Conservation (phyloP, 768 basidiomycete genomes). For the Calocybe indica region DNA sequence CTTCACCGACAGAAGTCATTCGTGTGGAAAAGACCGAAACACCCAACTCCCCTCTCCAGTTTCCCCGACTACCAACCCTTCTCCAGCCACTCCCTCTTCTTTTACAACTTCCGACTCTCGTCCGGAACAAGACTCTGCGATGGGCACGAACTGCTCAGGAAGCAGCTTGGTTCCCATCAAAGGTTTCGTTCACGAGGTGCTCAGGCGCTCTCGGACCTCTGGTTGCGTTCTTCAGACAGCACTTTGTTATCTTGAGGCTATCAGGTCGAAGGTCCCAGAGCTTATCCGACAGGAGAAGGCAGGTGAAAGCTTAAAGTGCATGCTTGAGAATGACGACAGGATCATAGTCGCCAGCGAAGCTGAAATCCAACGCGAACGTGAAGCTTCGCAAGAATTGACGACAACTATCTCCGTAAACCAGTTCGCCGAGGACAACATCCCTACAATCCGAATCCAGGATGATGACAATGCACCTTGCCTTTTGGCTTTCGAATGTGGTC, state of each 20-base stretch:
- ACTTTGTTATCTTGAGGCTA: conserved; percentile 80
- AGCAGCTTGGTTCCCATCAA: conserved; percentile 53
- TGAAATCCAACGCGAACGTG: conserved; percentile 34
- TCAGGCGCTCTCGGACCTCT: conserved; percentile 81
- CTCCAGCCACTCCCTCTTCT: conserved; percentile 21
- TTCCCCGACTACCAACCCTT: conserved; percentile 35
- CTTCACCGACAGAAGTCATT: conserved; percentile 8
- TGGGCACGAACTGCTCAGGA: conserved; percentile 16
- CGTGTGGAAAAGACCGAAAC: conserved; percentile 18
- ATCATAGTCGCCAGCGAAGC: conserved; percentile 38
- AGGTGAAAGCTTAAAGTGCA: conserved; percentile 33
- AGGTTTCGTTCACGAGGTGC: conserved; percentile 82
- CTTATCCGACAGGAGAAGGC: conserved; percentile 46
- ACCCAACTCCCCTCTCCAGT: conserved; percentile 47
- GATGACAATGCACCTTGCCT: background rate
- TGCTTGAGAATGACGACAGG: conserved; percentile 34
- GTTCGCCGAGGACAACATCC: conserved; percentile 22
- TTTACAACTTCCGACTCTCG: conserved; percentile 5
- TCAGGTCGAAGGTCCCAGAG: conserved; percentile 66
- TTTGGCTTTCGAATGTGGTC: no score
- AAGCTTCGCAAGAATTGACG: conserved; percentile 18
- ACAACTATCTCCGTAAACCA: conserved; percentile 5
- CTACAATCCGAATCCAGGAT: conserved; percentile 39
- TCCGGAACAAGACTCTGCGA: conserved; percentile 11
- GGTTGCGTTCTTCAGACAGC: conserved; percentile 83